phyloP scores from a whole-genome alignment of 495 filamentous ascomycete species.

The Aspergillus kassunensis region DNA sequence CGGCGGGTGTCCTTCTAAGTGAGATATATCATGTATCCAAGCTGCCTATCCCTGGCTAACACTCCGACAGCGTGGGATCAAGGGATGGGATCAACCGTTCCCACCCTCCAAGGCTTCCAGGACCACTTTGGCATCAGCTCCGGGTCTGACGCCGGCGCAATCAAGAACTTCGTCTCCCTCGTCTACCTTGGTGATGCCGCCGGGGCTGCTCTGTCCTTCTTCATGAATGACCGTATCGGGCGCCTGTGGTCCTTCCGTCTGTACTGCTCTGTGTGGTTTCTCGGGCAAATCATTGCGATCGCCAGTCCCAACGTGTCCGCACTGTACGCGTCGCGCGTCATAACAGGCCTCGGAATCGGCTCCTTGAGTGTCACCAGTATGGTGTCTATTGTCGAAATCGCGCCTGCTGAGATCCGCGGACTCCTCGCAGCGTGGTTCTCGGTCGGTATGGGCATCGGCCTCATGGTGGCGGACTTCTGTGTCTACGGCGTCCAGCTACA shows the following conservation, averaged over 20 bases:
- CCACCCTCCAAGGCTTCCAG: neutral
- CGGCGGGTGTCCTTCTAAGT: too few relatives aligned
- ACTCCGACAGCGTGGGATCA: neutral
- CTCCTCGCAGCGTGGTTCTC: neutral
- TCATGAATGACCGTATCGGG: constrained; percentile 9
- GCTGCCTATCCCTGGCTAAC: too few relatives aligned
- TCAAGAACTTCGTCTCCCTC: neutral
- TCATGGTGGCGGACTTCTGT: neutral
- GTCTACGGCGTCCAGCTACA: neutral
- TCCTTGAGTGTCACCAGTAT: constrained; percentile 14
- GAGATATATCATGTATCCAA: too few relatives aligned
- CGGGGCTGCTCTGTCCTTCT: neutral
- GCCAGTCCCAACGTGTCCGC: constrained; percentile 18
- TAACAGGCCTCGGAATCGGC: constrained; percentile 18
- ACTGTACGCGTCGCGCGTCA: constrained; percentile 16
- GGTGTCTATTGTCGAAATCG: constrained; percentile 16
- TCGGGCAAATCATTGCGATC: neutral
- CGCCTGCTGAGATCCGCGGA: constrained; percentile 18
- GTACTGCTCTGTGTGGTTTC: neutral
- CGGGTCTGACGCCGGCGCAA: neutral
- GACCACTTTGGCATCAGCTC: neutral
- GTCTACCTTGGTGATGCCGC: neutral
- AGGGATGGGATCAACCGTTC: neutral
- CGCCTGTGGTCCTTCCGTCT: neutral
- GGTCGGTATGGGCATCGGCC: neutral